These are phyloP conservation scores for Silene vulgaris DNA, from an alignment of 179 eudicot species.

Conservation along the genomic window DNA sequence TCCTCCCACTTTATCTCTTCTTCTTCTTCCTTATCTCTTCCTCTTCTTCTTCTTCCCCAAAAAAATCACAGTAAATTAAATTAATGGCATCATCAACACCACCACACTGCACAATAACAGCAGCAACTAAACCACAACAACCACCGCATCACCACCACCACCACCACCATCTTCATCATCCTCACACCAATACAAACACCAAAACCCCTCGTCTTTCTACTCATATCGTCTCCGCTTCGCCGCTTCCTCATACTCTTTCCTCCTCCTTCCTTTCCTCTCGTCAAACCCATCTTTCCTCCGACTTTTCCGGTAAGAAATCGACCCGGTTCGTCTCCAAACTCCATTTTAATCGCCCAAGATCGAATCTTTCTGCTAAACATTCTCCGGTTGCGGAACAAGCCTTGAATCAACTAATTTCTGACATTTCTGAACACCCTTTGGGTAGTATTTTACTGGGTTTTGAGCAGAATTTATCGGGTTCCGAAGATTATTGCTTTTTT, in stretches of 20 bases:
- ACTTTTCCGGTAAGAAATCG: slow-evolving; percentile 71
- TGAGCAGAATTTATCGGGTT: slow-evolving; percentile 46
- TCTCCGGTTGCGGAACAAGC: slow-evolving; percentile 55
- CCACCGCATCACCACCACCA: slow-evolving; percentile 32
- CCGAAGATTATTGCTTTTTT: slow-evolving; percentile 70
- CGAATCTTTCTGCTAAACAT: slow-evolving; percentile 50
- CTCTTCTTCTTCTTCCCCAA: slow-evolving; percentile 13
- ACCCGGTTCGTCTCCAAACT: slow-evolving; percentile 84
- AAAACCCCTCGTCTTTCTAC: slow-evolving; percentile 26
- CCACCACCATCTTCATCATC: slow-evolving; percentile 29
- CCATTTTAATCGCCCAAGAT: slow-evolving; percentile 70
- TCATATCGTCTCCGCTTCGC: slow-evolving; percentile 26
- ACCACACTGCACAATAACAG: slow-evolving; percentile 57
- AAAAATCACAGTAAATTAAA: background rate
- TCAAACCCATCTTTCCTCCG: slow-evolving; percentile 58
- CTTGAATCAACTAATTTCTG: slow-evolving; percentile 27
- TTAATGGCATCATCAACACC: slow-evolving; percentile 82
- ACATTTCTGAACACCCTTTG: slow-evolving; percentile 25
- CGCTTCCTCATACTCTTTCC: slow-evolving; percentile 27
- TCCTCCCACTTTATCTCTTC: background rate
- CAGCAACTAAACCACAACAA: slow-evolving; percentile 56
- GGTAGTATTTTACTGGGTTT: slow-evolving; percentile 39
- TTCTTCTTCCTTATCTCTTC: slow-evolving; percentile 13
- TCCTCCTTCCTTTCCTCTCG: slow-evolving; percentile 32
- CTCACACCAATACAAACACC: slow-evolving; percentile 21